Base-by-base conservation (phyloP, 495 filamentous ascomycete genomes). In the Xylaria nigripes region DNA sequence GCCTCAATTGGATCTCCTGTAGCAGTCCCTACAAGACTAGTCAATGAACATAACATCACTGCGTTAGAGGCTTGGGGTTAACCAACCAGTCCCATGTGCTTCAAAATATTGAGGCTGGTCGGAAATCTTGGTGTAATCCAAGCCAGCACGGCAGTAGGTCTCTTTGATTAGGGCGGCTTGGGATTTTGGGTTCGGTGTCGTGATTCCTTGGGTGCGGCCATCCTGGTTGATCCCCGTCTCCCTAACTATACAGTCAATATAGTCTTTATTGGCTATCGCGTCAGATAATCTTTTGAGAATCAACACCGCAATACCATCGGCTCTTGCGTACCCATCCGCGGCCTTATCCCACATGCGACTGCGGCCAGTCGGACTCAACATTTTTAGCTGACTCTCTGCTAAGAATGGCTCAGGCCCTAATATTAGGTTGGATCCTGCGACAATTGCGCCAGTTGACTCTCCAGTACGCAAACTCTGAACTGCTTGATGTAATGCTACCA, bases 311-410 rank as follows among this genome's bases (percentile, higher is more conserved):
- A 67, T 77, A 0, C 86, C 72, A n/a, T 76, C 79, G n/a, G 82
- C 74, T 7, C 85, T 76, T 0, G 24, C 84, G 62, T 83, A 88
- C 0, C 85, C 85, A 60, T 84, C 71, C 0, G 82, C 85, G 0
- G 55, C 46, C 0, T 69, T 63, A 54, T 84, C 81, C 47, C 69
- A 71, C 19, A 69, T 64, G 22, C 61, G 66, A 0, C 58, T 62
- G 22, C 61, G 64, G 15, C 70, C 70, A 41, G 64, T 66, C 18
- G 62, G 63, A 16, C 63, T 67, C 2, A 50, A 23, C 48, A 50
- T 50, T 5, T 50, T 5, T 22, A 50, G 23, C 12, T 57, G 57
- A 6, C 30, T 52, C 25, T 53, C 54, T 44, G 64, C 57, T 2
- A 70, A 57, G 27, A 64, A 70, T 56, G 62, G 64, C 49, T 70